These are phyloP conservation scores for Chionographis japonica DNA, from an alignment of 106 monocot species.

Conservation along the genomic window DNA sequence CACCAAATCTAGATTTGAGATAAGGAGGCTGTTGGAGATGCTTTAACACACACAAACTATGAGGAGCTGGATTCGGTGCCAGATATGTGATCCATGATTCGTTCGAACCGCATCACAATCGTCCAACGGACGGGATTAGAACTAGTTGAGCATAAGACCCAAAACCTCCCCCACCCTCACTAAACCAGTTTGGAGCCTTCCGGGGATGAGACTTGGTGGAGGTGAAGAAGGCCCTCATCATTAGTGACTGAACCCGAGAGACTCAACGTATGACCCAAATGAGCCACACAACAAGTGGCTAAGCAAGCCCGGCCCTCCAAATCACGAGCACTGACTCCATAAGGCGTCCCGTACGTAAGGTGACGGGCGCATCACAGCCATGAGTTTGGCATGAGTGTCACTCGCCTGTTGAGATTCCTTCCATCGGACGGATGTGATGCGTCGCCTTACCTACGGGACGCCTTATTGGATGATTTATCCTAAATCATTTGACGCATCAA, in stretches of 20 bases:
- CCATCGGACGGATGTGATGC: slow-evolving; percentile 1
- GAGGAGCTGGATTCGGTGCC: too few relatives aligned
- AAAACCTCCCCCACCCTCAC: background rate
- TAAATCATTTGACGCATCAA: too few relatives aligned
- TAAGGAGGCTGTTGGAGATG: too few relatives aligned
- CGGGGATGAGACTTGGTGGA: background rate
- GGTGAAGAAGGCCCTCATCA: slow-evolving; percentile 17
- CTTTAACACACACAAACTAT: too few relatives aligned
- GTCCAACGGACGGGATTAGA: background rate
- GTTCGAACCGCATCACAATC: too few relatives aligned
- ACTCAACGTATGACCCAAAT: slow-evolving; percentile 33
- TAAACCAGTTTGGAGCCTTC: background rate
- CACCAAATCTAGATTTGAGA: too few relatives aligned
- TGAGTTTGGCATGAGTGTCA: slow-evolving; percentile 9
- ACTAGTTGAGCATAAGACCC: background rate
- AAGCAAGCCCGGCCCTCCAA: background rate
- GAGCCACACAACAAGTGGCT: slow-evolving; percentile 21
- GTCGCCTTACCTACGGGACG: background rate
- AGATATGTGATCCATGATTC: too few relatives aligned
- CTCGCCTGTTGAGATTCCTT: slow-evolving; percentile 5
- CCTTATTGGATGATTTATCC: background rate
- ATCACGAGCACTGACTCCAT: too few relatives aligned
- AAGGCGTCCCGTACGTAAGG: too few relatives aligned
- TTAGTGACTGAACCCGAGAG: slow-evolving; percentile 28
- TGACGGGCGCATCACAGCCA: too few relatives aligned